A percentile compares a stretch with the other conserved stretches of the same genome.
Evolutionary conservation across 345 rosid genomes (phyloP).

Genomic region (Linum lewisii): DNA sequence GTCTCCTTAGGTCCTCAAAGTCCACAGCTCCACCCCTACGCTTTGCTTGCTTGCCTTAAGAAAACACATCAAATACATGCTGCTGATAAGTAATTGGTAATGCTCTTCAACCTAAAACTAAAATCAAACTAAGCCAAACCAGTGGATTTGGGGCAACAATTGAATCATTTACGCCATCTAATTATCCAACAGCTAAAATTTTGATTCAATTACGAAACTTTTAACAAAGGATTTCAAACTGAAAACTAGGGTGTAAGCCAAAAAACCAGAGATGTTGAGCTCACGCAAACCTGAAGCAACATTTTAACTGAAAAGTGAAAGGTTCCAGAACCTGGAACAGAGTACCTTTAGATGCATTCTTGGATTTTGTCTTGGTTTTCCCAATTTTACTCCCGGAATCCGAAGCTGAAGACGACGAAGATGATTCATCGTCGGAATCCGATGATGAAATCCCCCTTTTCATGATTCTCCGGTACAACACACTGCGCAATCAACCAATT

Average conservation of each 20-base stretch:
- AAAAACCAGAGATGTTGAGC: not conserved
- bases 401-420: conserved; percentile 33
- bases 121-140: no score
- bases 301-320: not conserved
- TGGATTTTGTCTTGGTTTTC: conserved; percentile 13
- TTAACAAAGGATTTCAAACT: not conserved
- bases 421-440: conserved; percentile 34
- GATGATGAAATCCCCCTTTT: conserved; percentile 44
- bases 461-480: conserved; percentile 11
- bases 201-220: not conserved
- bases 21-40: conserved; percentile 39
- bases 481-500: not conserved
- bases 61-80: not conserved
- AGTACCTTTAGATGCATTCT: conserved; percentile 17
- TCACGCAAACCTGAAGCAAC: not conserved
- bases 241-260: not conserved
- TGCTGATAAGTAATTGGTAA: not conserved
- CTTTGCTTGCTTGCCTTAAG: conserved; percentile 45
- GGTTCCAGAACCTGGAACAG: not conserved
- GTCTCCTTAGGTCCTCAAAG: conserved; percentile 62
- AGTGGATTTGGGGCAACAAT: no score
- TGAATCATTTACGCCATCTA: no score
- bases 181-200: no score
- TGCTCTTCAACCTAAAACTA: no score
- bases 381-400: conserved; percentile 17